Conservation (phyloP, 192 early-diverging fungal genomes). For the Coemansia sp. region DNA sequence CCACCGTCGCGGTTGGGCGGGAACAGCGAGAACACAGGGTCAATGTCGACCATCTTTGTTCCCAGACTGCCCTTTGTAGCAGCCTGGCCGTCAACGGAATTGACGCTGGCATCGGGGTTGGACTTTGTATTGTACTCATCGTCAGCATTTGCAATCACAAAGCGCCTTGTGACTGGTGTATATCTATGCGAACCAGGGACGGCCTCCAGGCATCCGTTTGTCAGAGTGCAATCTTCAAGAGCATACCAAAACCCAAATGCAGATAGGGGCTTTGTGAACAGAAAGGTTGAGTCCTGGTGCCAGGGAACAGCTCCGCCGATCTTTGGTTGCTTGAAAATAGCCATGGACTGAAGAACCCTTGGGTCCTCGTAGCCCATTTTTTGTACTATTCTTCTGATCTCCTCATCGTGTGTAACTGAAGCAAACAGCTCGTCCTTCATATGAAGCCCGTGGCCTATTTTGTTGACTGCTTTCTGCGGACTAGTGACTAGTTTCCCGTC, state of each 20-base stretch:
- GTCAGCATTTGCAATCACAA: too few relatives aligned
- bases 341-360: constrained; percentile 83
- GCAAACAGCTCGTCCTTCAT: constrained; percentile 72
- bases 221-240: constrained; percentile 81
- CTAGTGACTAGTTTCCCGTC: constrained; percentile 60
- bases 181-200: constrained; percentile 79
- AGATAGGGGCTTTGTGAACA: constrained; percentile 82
- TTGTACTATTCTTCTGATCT: constrained; percentile 54
- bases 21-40: constrained; percentile 18
- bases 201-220: constrained; percentile 86
- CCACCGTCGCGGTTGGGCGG: constrained; percentile 1
- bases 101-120: too few relatives aligned
- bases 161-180: constrained; percentile 31
- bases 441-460: constrained; percentile 89
- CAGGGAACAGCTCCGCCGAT: constrained; percentile 69
- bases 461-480: constrained; percentile 73
- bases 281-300: constrained; percentile 90
- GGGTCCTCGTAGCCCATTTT: constrained; percentile 67
- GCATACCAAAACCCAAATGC: constrained; percentile 91
- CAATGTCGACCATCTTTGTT: constrained; percentile 38
- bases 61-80: neutral
- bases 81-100: neutral
- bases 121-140: too few relatives aligned
- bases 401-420: constrained; percentile 57
- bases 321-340: constrained; percentile 78